Conservation (phyloP, 352 stramenopile species). For the Salisapilia sapeloensis region DNA sequence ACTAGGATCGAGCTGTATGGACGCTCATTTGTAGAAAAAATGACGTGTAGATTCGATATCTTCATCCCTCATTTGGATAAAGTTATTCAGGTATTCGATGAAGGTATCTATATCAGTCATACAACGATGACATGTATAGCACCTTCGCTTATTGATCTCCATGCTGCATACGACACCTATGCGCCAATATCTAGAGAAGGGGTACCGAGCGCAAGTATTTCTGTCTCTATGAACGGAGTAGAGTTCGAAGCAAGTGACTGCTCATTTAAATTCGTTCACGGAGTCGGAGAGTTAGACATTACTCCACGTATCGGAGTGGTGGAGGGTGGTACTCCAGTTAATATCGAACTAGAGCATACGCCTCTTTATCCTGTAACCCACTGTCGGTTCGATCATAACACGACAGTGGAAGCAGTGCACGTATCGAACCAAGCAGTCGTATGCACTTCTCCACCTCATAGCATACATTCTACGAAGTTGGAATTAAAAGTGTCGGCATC, state of each 20-base stretch:
- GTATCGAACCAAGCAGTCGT: constrained; percentile 3
- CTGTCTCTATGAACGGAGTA: constrained; percentile 27
- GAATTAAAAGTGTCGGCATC: constrained; percentile 4
- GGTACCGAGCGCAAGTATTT: constrained; percentile 9
- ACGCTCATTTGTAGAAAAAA: no score
- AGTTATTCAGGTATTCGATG: constrained; percentile 2
- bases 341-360: constrained; percentile 1
- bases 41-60: no score
- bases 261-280: constrained; percentile 11
- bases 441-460: constrained; percentile 10
- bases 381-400: constrained; percentile 13
- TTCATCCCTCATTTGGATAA: constrained; percentile 10
- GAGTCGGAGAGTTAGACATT: constrained; percentile 5
- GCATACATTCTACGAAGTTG: constrained; percentile 6
- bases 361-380: constrained; percentile 6
- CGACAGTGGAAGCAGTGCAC: constrained; percentile 1
- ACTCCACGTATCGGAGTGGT: constrained; percentile 7
- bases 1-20: no score
- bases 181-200: constrained; percentile 2
- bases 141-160: constrained; percentile 6
- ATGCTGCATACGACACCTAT: constrained; percentile 2
- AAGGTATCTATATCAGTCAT: constrained; percentile 7
- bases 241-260: constrained; percentile 13
- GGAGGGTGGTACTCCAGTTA: constrained; percentile 10
- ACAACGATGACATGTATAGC: constrained; percentile 11